These are phyloP conservation scores for Fagopyrum tataricum DNA, from an alignment of 148 eudicot genomes.

Conservation along the genomic window DNA sequence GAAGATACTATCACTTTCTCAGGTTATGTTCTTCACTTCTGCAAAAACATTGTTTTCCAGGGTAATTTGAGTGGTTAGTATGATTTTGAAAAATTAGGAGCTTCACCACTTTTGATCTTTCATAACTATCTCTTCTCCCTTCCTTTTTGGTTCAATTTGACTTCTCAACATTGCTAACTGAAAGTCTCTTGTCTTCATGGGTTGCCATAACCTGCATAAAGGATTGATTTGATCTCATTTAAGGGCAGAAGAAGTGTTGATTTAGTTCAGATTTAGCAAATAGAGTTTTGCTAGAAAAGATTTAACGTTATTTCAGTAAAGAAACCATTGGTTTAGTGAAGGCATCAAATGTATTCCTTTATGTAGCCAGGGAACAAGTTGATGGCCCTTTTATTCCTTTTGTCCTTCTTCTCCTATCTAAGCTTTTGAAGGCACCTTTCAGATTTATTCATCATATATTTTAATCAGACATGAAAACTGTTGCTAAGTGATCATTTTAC, in stretches of 20 bases:
- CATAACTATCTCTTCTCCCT: background rate
- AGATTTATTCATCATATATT: background rate
- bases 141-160: background rate
- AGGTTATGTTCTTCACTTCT: background rate
- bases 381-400: background rate
- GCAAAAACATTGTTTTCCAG: background rate
- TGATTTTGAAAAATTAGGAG: background rate
- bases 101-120: background rate
- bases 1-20: background rate
- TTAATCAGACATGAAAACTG: background rate
- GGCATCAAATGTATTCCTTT: background rate
- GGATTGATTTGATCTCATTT: background rate
- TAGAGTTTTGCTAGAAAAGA: background rate
- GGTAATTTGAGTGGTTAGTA: background rate
- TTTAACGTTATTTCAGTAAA: background rate
- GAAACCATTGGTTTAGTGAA: background rate
- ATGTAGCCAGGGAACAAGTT: background rate
- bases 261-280: background rate
- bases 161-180: background rate
- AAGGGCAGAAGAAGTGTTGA: background rate
- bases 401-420: background rate
- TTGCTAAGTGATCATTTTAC: background rate
- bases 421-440: conserved; percentile 7
- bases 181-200: background rate
- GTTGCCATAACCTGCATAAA: background rate